Conservation (phyloP, 768 basidiomycete species). For the Fomitopsis pulvina region DNA sequence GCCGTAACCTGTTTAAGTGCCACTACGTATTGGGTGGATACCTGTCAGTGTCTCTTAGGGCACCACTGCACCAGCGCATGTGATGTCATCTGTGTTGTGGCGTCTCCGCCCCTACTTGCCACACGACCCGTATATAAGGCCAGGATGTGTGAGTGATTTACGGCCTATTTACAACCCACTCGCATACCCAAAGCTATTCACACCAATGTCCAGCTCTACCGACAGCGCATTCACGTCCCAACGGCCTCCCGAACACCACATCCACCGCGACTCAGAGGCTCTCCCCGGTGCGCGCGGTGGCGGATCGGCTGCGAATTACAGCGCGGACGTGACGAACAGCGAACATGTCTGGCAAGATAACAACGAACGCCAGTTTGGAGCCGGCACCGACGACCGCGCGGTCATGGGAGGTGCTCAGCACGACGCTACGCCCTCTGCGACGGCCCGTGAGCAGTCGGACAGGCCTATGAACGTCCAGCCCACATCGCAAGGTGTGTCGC, state of each 20-base stretch:
- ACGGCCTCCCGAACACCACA: constrained; percentile 31
- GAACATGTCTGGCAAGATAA: constrained; percentile 15
- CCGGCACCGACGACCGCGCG: constrained; percentile 13
- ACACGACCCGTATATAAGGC: too few relatives aligned
- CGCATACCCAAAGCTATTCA: too few relatives aligned
- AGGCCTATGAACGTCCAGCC: constrained; percentile 33
- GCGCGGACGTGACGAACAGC: constrained; percentile 31
- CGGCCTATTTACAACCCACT: too few relatives aligned
- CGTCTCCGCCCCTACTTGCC: too few relatives aligned
- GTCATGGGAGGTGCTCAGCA: constrained; percentile 20
- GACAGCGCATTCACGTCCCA: too few relatives aligned
- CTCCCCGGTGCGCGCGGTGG: constrained; percentile 36
- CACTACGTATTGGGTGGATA: too few relatives aligned
- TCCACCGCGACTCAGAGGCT: constrained; percentile 42
- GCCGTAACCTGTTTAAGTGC: too few relatives aligned
- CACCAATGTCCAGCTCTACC: too few relatives aligned
- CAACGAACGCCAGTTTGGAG: constrained; percentile 16
- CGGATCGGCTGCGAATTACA: constrained; percentile 30
- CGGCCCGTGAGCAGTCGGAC: constrained; percentile 2
- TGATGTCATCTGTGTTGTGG: too few relatives aligned
- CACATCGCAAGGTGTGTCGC: constrained; percentile 24
- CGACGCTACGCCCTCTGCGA: not conserved
- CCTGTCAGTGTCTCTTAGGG: too few relatives aligned
- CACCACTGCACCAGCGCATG: too few relatives aligned
- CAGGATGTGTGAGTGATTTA: too few relatives aligned